Evolutionary conservation across 2,329 filamentous ascomycete genomes (phyloP), one percentile per base, ranked within the genome.

Genomic region (Sphaceloma murrayae): DNA sequence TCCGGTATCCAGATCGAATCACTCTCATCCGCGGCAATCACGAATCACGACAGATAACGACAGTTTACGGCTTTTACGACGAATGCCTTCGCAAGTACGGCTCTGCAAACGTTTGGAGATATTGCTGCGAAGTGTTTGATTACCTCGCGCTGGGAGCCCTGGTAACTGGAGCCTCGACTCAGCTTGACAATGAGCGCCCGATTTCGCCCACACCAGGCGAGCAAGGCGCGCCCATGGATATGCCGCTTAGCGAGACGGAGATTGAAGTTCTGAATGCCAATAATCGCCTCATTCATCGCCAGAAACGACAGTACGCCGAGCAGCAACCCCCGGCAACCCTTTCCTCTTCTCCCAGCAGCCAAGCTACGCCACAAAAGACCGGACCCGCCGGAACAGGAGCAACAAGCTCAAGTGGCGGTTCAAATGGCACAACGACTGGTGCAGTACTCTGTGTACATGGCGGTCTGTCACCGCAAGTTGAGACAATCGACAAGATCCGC

Each of bases 51-150:
- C 89, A 96, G 63, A 96, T 96, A 53, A 96, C 89, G 16, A 94
- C 86, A 4, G 89, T 96, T 10, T 96, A 96, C 62, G 89, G 89
- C 50, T 96, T 96, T 68, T 96, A 96, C 68, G 89, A 96, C 59
- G 89, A 96, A 67, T 96, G 89, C 58, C 72, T 95, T 51, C 75
- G 89, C 44, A 96, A 96, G 66, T 96, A 96, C 58, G 89, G 89
- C 49, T 94, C 83, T 59, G 88, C 89, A 27, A 96, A 95, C 56
- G 89, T 96, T 1, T 96, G 89, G 89, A 17, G 64, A 52, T 69
- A 95, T 60, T 98, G 88, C 68, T 95, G 88, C 66, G 91, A 98
- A 57, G 84, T 96, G 3, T 98, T 98, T 60, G 89, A 98, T 66
- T 96, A 95, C 62, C 78, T 98, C 16, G 86, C 88, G 4, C 76